Conservation (phyloP, 1,284 basidiomycete species). For the Pseudozyma thailandica region DNA sequence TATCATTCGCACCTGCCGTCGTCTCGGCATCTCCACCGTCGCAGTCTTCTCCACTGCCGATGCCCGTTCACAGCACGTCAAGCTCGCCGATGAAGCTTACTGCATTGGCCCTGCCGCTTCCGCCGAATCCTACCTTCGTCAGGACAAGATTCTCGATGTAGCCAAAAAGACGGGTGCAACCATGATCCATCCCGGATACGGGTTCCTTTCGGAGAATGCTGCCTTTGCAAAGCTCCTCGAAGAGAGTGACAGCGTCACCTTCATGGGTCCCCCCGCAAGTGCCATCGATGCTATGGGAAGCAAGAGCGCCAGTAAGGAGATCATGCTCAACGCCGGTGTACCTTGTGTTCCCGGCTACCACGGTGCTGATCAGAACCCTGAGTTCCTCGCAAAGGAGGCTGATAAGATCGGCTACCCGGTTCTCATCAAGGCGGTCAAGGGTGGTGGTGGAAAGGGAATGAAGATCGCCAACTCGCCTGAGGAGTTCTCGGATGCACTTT, state of each 20-base stretch:
- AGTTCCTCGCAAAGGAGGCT: constrained; percentile 76
- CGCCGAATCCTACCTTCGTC: constrained; percentile 85
- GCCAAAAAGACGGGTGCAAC: constrained; percentile 81
- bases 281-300: constrained; percentile 80
- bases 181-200: constrained; percentile 83
- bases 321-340: constrained; percentile 88
- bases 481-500: constrained; percentile 81
- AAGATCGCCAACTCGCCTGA: constrained; percentile 71
- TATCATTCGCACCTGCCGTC: constrained; percentile 87
- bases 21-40: constrained; percentile 86
- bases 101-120: constrained; percentile 90
- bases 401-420: constrained; percentile 69
- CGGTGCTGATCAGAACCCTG: constrained; percentile 77
- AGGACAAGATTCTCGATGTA: constrained; percentile 87
- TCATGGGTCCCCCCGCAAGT: constrained; percentile 67
- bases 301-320: constrained; percentile 77
- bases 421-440: constrained; percentile 69
- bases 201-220: constrained; percentile 77
- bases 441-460: constrained; percentile 70
- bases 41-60: constrained; percentile 91
- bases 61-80: constrained; percentile 77
- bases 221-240: constrained; percentile 49
- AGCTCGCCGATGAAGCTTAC: constrained; percentile 92
- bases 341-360: constrained; percentile 94
- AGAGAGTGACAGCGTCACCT: constrained; percentile 54